These are phyloP conservation scores for Maudiozyma pseudohumilis DNA, from an alignment of 805 yeast species.

Conservation along the genomic window DNA sequence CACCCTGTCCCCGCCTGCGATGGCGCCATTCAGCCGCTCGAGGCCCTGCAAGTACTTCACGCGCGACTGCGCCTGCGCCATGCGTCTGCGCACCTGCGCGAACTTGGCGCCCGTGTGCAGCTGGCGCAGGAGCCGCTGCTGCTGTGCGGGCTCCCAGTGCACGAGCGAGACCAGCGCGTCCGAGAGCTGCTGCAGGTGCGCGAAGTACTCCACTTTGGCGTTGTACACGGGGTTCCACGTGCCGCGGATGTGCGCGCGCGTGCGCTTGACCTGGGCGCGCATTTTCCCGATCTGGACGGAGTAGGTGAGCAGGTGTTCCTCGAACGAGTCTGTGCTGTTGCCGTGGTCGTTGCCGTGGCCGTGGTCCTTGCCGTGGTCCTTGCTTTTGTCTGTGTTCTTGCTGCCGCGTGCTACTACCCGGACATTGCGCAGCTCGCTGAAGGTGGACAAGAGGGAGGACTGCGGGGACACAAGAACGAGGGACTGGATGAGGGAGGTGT, in stretches of 20 bases:
- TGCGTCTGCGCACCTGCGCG: slow-evolving; percentile 15
- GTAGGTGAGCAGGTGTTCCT: slow-evolving; percentile 19
- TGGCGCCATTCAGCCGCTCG: slow-evolving; percentile 18
- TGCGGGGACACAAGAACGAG: slow-evolving; percentile 17
- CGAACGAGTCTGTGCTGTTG: too few species aligned
- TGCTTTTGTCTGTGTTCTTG: too few species aligned
- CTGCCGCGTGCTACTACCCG: too few species aligned
- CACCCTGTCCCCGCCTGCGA: slow-evolving; percentile 25
- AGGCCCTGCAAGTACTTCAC: slow-evolving; percentile 42
- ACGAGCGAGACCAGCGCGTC: slow-evolving; percentile 60
- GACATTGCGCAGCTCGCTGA: slow-evolving; percentile 30
- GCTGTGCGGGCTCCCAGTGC: slow-evolving; percentile 15
- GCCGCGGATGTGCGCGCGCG: slow-evolving; percentile 37
- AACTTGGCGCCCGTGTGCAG: slow-evolving; percentile 17
- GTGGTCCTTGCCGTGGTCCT: too few species aligned
- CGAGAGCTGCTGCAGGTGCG: slow-evolving; percentile 75
- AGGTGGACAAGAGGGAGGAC: slow-evolving; percentile 22
- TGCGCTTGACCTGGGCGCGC: slow-evolving; percentile 17
- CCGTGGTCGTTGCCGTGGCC: too few species aligned
- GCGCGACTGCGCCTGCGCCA: slow-evolving; percentile 31
- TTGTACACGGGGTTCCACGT: slow-evolving; percentile 66
- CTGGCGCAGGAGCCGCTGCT: slow-evolving; percentile 13
- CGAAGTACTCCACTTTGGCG: slow-evolving; percentile 70
- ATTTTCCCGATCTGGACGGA: slow-evolving; percentile 14
- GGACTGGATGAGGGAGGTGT: slow-evolving; percentile 21